Conservation (phyloP, 305 asterid genomes). For the Solanum aculeatissimum region DNA sequence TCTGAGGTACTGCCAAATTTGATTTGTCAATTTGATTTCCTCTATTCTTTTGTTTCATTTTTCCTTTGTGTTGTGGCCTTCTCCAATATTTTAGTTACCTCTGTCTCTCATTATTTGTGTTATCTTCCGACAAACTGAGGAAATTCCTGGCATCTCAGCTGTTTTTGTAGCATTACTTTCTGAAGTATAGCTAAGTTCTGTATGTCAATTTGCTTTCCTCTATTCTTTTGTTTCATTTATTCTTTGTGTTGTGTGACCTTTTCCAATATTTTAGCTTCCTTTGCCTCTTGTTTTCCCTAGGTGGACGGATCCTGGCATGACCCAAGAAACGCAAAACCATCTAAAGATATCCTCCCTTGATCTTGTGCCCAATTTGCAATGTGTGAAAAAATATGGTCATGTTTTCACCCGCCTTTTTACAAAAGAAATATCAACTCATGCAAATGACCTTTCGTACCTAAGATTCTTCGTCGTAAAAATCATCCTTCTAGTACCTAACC, state of each 20-base stretch:
- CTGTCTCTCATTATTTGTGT: slow-evolving; percentile 49
- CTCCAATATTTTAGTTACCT: neutral
- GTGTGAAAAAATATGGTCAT: neutral
- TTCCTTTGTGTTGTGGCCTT: neutral
- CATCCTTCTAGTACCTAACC: neutral
- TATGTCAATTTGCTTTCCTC: neutral
- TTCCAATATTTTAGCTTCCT: neutral
- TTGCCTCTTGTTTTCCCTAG: neutral
- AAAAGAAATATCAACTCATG: neutral
- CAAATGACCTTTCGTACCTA: neutral
- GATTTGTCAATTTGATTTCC: neutral
- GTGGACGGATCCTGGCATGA: neutral
- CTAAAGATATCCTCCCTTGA: neutral
- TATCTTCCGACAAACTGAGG: slow-evolving; percentile 90
- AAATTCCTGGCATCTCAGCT: slow-evolving; percentile 93
- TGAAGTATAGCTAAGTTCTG: slow-evolving; percentile 42
- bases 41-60: neutral
- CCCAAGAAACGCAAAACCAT: neutral
- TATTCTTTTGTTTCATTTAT: neutral
- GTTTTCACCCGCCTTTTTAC: neutral
- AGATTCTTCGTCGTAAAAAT: neutral
- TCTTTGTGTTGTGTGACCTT: neutral
- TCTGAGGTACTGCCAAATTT: slow-evolving; percentile 55
- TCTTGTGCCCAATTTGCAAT: neutral
- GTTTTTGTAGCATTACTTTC: slow-evolving; percentile 97